Evolutionary conservation across 1,284 basidiomycete species (phyloP).

Genomic region (Trichosporon asahii): DNA sequence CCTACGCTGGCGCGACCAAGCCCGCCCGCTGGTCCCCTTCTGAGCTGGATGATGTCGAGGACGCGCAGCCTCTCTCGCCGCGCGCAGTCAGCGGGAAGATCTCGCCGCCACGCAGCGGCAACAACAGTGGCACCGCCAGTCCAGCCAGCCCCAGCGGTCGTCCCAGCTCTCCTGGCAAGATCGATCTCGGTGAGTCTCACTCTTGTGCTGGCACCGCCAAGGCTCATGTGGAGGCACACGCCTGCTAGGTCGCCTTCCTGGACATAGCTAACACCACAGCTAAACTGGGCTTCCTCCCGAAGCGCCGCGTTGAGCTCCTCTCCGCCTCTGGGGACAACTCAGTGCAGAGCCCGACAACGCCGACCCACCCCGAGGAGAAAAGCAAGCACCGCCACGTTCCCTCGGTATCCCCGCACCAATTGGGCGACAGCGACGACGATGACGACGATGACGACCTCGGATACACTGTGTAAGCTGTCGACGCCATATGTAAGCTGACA

Average conservation of each 20-base stretch:
- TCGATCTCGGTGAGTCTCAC: conserved; percentile 45
- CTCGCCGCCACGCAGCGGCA: conserved; percentile 20
- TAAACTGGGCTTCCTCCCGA: conserved; percentile 51
- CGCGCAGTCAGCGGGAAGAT: conserved; percentile 6
- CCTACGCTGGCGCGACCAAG: not conserved
- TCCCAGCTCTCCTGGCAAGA: conserved; percentile 28
- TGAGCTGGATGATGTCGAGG: conserved; percentile 40
- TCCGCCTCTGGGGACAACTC: conserved; percentile 28
- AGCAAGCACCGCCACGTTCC: conserved; percentile 41
- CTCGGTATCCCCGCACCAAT: conserved; percentile 25
- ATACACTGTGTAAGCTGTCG: conserved; percentile 47
- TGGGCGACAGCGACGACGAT: conserved; percentile 49
- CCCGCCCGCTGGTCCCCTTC: conserved; percentile 44
- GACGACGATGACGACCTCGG: conserved; percentile 47
- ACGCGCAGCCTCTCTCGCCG: conserved; percentile 12
- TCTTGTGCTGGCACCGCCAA: not conserved
- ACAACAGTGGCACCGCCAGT: conserved; percentile 2
- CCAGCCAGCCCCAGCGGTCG: conserved; percentile 22
- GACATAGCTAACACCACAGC: conserved; percentile 30
- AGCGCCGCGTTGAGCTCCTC: conserved; percentile 49
- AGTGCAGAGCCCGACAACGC: conserved; percentile 18
- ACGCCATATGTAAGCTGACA: conserved; percentile 3
- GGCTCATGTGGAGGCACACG: too few relatives aligned
- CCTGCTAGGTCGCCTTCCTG: too few relatives aligned
- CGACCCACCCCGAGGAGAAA: conserved; percentile 19